Evolutionary conservation across 768 basidiomycete species (phyloP).

Genomic region (Macrocybe gigantea): DNA sequence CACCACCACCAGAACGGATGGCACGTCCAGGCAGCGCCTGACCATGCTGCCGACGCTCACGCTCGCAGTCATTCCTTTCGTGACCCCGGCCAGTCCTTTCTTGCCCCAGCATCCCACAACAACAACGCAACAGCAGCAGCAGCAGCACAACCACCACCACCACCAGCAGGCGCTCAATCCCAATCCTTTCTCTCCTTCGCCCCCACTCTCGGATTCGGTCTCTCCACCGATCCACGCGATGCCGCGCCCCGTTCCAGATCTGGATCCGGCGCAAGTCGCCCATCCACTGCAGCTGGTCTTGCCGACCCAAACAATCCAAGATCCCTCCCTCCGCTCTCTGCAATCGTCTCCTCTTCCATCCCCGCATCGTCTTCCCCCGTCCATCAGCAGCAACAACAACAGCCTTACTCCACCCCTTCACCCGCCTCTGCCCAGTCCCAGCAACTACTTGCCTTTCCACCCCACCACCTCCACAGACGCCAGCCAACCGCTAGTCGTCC

Average conservation of each 20-base stretch:
- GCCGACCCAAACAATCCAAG: constrained; percentile 25
- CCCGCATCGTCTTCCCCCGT: constrained; percentile 47
- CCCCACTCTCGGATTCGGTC: constrained; percentile 24
- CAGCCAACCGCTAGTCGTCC: background rate
- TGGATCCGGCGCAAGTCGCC: constrained; percentile 29
- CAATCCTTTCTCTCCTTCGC: constrained; percentile 70
- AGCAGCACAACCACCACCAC: constrained; percentile 30
- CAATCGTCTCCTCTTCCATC: constrained; percentile 72
- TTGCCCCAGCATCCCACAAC: constrained; percentile 45
- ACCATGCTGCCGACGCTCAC: constrained; percentile 28
- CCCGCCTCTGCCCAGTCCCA: constrained; percentile 3
- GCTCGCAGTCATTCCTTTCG: constrained; percentile 62
- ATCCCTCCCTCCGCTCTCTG: constrained; percentile 68
- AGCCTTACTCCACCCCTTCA: constrained; percentile 4
- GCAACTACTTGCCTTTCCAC: constrained; percentile 3
- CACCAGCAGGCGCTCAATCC: constrained; percentile 26
- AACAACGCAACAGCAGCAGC: constrained; percentile 26
- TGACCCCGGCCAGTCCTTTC: constrained; percentile 80
- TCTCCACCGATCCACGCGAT: constrained; percentile 17
- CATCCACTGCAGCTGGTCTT: constrained; percentile 44
- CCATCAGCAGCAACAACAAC: constrained; percentile 30
- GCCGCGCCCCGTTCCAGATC: constrained; percentile 20
- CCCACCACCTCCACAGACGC: constrained; percentile 2
- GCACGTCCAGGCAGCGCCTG: constrained; percentile 26
- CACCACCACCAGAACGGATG: background rate